Base-by-base conservation (phyloP, 1,139 yeast species). In the Taiozyma onychis region DNA sequence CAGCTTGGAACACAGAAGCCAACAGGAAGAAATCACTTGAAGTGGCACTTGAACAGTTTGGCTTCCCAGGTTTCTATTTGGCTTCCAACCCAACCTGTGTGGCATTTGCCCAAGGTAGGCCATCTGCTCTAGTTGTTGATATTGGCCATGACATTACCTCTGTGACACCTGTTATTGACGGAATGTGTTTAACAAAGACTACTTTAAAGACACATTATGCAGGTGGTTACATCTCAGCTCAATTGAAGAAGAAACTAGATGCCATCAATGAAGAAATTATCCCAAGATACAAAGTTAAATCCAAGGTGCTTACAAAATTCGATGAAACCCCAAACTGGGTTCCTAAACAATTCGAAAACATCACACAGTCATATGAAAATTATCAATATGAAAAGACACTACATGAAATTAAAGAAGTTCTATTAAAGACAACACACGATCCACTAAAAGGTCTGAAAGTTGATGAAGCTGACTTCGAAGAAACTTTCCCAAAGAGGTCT, bases 81-180 rank as follows among this genome's bases (percentile, higher is more conserved):
- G 93, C 91, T 32, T 87, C 91, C 54, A 76, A 85, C 3, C 95
- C 98, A 18, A 88, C 96, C 0, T 88, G 97, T 69, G 83, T 89
- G 1, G 84, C 97, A 7, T 93, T 93, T 70, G 95, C 96, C 24
- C 87, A 88, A 59, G 98, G 98, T 4, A 80, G 97, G 65, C 93
- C 97, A 43, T 89, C 88, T 58, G 95, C 97, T 63, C 73, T 93
- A 48, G 95, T 95, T 35, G 96, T 95, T 42, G 98, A 95, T 67
- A 71, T 91, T 43, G 99, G 99, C 3, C 95, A 90, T 62, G 91
- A 87, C 58, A 73, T 86, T 2, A 76, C 84, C 16, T 82, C 93
- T 49, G 96, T 87, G 2, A 87, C 97, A 1, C 98, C 99, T 0
- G 95, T 93, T 3, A 80, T 91, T 48, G 99, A 93, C 68, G 99